Percentiles rank a stretch among this genome's conserved stretches.
Conservation (phyloP, 1,139 yeast genomes). For the Insectozyma bohioensis region DNA sequence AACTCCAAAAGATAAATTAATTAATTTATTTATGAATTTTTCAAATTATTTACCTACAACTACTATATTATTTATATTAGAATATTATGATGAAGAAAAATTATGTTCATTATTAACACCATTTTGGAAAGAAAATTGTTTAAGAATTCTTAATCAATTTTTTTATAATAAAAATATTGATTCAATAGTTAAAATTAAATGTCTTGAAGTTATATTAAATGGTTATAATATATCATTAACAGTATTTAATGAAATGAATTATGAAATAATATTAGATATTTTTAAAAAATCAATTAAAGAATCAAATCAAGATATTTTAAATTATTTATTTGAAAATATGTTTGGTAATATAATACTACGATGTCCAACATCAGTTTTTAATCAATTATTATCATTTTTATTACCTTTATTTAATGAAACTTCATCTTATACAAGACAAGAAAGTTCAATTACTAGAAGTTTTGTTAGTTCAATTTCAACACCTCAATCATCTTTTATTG, state of each 20-base stretch:
- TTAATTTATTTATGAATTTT: conserved; percentile 43
- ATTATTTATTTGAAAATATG: conserved; percentile 30
- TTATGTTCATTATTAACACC: conserved; percentile 55
- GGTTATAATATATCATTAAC: conserved; percentile 39
- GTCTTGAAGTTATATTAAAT: conserved; percentile 44
- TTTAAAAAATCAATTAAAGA: conserved; percentile 27
- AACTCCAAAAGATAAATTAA: conserved; percentile 46
- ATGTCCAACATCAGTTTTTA: conserved; percentile 25
- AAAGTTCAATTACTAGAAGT: conserved; percentile 15
- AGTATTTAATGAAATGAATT: conserved; percentile 24
- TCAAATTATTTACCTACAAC: conserved; percentile 35
- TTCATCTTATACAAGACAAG: conserved; percentile 4
- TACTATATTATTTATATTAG: conserved; percentile 41
- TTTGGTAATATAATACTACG: conserved; percentile 27
- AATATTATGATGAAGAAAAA: conserved; percentile 49
- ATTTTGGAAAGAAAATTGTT: conserved; percentile 52
- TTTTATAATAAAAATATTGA: conserved; percentile 27
- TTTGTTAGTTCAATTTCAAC: conserved; percentile 10
- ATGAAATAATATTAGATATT: conserved; percentile 31
- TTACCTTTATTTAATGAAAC: conserved; percentile 14
- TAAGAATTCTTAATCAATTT: conserved; percentile 46
- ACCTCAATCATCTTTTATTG: background rate
- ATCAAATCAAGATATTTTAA: conserved; percentile 33
- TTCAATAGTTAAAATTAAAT: conserved; percentile 35
- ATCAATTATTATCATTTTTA: conserved; percentile 17